Evolutionary conservation across 331 rosid genomes (phyloP).

Genomic region (Pyrus hybrid): DNA sequence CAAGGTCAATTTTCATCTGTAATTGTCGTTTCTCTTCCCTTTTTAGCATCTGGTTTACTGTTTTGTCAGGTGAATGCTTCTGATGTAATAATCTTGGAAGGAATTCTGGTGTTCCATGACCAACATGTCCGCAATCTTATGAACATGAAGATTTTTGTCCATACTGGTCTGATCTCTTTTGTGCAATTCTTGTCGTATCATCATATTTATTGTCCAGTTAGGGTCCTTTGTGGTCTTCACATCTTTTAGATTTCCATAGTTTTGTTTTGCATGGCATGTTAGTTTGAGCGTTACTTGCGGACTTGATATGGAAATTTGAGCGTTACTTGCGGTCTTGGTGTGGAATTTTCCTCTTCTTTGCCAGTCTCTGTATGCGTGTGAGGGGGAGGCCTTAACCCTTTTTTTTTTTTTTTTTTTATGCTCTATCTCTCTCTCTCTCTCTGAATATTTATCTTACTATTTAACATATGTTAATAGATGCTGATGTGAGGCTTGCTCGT

Average conservation of each 20-base stretch:
- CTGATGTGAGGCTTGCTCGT: conserved; percentile 99
- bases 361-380: background rate
- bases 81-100: conserved; percentile 92
- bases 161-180: conserved; percentile 54
- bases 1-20: background rate
- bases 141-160: conserved; percentile 97
- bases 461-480: conserved; percentile 48
- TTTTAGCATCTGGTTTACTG: background rate
- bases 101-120: conserved; percentile 95
- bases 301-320: background rate
- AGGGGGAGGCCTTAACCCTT: background rate
- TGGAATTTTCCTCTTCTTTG: background rate
- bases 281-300: background rate
- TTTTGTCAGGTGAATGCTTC: conserved; percentile 80
- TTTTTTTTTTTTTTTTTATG: background rate
- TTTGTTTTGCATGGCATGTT: background rate
- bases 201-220: background rate
- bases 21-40: background rate
- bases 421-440: background rate
- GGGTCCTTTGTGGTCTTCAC: background rate
- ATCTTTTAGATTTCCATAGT: background rate
- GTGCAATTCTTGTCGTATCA: background rate
- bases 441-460: background rate
- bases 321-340: background rate
- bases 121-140: conserved; percentile 81